Evolutionary conservation across 1,284 basidiomycete species (phyloP).

Genomic region (Tilletia indica): DNA sequence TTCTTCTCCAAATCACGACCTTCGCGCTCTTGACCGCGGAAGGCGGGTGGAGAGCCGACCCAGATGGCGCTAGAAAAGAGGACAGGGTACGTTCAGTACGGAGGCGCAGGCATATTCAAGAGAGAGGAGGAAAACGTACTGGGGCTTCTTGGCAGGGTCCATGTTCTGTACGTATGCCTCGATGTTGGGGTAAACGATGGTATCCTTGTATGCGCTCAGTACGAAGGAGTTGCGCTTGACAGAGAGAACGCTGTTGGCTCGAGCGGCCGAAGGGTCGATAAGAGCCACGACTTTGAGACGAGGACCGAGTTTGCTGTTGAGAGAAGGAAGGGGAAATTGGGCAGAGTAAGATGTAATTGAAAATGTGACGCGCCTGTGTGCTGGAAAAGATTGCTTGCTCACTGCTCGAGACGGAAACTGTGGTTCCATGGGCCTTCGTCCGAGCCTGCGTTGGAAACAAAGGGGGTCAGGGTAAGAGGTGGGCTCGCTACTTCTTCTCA

Average conservation of each 20-base stretch:
- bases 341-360: background rate
- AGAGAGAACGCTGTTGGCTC: constrained; percentile 75
- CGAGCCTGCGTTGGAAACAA: constrained; percentile 29
- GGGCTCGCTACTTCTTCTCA: background rate
- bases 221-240: constrained; percentile 94
- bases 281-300: constrained; percentile 93
- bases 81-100: background rate
- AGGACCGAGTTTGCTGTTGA: constrained; percentile 80
- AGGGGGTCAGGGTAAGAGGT: background rate
- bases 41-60: constrained; percentile 89
- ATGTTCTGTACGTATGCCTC: constrained; percentile 77
- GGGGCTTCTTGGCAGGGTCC: constrained; percentile 59
- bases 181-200: constrained; percentile 80
- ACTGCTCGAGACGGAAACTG: constrained; percentile 53
- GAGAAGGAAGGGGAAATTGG: background rate
- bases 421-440: constrained; percentile 56
- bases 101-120: constrained; percentile 4
- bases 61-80: constrained; percentile 67
- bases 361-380: no score
- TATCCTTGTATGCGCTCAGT: constrained; percentile 85
- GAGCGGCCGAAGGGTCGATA: constrained; percentile 83
- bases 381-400: background rate
- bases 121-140: constrained; percentile 36
- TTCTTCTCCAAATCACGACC: constrained; percentile 87
- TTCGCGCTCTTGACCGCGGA: constrained; percentile 61